Evolutionary conservation across 2,329 filamentous ascomycete species (phyloP).

Genomic region (Rugonectria rugulosa): DNA sequence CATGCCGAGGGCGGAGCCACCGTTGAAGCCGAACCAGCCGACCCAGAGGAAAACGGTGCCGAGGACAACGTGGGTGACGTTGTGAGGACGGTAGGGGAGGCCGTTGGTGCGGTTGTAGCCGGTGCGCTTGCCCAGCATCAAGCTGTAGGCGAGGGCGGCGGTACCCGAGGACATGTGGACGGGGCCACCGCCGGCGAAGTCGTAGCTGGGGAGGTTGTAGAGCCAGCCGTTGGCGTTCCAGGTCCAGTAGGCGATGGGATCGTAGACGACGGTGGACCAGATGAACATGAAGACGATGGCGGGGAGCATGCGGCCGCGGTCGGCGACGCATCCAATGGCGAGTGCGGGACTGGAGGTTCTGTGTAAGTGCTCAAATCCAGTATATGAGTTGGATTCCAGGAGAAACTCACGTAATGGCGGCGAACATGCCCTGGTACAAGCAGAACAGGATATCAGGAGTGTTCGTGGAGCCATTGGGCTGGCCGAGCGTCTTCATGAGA

Average conservation of each 20-base stretch:
- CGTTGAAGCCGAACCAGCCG: slow-evolving; percentile 97
- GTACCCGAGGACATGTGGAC: slow-evolving; percentile 79
- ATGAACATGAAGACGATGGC: slow-evolving; percentile 72
- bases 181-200: slow-evolving; percentile 78
- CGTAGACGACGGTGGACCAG: slow-evolving; percentile 76
- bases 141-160: slow-evolving; percentile 74
- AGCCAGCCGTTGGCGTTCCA: slow-evolving; percentile 80
- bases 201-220: slow-evolving; percentile 71
- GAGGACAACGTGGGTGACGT: slow-evolving; percentile 76
- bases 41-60: slow-evolving; percentile 86
- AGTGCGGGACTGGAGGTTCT: slow-evolving; percentile 57
- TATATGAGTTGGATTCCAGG: background rate
- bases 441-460: slow-evolving; percentile 86
- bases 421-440: slow-evolving; percentile 90
- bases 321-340: slow-evolving; percentile 66
- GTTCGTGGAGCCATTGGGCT: slow-evolving; percentile 74
- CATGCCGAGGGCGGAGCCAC: slow-evolving; percentile 79
- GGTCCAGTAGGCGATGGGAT: slow-evolving; percentile 78
- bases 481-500: slow-evolving; percentile 77
- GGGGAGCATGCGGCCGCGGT: slow-evolving; percentile 68
- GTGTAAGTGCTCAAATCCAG: background rate
- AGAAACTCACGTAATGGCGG: slow-evolving; percentile 78
- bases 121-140: slow-evolving; percentile 75
- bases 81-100: slow-evolving; percentile 74
- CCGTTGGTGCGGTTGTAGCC: slow-evolving; percentile 68